Percentiles rank a stretch among this genome's conserved stretches.
Evolutionary conservation across 2,329 filamentous ascomycete species (phyloP).

Genomic region (Colletotrichum scovillei): DNA sequence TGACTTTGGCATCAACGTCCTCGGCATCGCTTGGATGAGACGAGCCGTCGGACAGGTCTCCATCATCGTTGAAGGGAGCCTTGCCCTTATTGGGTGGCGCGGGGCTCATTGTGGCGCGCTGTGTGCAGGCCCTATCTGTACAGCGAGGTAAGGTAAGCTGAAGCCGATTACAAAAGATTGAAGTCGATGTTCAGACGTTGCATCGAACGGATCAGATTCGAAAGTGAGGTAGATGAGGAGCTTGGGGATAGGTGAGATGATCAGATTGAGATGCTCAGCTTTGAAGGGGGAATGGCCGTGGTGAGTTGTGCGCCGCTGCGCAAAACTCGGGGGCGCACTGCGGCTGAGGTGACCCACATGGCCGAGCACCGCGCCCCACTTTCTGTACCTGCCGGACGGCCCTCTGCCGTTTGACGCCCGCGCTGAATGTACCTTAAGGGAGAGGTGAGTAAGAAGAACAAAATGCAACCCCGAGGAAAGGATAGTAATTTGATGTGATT

Average conservation of each 20-base stretch:
- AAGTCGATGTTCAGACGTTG: not conserved
- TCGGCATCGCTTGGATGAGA: not conserved
- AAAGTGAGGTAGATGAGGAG: not conserved
- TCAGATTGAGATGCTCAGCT: not conserved
- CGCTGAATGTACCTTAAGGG: too few relatives aligned
- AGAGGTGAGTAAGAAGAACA: too few relatives aligned
- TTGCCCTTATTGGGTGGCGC: conserved; percentile 3
- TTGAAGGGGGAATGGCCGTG: conserved; percentile 1
- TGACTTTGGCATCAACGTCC: not conserved
- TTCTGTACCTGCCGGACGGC: not conserved
- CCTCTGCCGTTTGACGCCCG: not conserved
- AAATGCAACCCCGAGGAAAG: too few relatives aligned
- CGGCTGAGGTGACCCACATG: not conserved
- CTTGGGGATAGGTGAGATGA: not conserved
- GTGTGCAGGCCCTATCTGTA: not conserved
- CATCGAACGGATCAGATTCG: not conserved
- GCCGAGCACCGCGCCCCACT: not conserved
- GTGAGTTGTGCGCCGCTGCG: conserved; percentile 28
- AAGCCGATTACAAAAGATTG: not conserved
- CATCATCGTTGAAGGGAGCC: not conserved
- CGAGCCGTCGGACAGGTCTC: not conserved
- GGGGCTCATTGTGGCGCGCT: conserved; percentile 4
- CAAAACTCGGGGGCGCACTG: conserved; percentile 22
- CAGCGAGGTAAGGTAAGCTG: too few relatives aligned
- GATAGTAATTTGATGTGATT: too few relatives aligned